Evolutionary conservation across 176 grass and related monocot species (phyloP).

Genomic region (Aegilops longissima): DNA sequence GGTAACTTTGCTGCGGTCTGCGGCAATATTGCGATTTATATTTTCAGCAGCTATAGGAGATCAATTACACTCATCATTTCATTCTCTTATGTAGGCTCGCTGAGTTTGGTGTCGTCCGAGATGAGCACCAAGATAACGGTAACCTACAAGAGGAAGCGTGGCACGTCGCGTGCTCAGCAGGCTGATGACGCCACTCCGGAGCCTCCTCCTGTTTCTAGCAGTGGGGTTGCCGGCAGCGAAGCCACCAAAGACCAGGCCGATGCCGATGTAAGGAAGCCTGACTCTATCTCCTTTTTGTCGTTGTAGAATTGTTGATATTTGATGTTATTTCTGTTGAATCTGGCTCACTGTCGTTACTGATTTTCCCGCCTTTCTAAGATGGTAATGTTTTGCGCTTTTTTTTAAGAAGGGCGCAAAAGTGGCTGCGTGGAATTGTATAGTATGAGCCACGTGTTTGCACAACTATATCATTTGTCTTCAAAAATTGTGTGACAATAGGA

Average conservation of each 20-base stretch:
- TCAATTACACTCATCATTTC: not conserved
- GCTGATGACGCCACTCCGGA: not conserved
- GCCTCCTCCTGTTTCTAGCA: constrained; percentile 31
- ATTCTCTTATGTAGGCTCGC: not conserved
- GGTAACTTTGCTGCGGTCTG: not conserved
- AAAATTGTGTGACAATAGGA: not conserved
- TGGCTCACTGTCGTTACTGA: not conserved
- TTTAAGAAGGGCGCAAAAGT: not conserved
- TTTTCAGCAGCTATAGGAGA: not conserved
- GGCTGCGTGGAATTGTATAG: not conserved
- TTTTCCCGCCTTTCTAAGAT: not conserved
- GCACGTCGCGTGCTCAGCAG: not conserved
- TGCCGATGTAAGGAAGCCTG: constrained; percentile 16
- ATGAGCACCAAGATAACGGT: constrained; percentile 45
- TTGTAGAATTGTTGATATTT: not conserved
- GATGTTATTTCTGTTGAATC: not conserved
- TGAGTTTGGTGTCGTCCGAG: not conserved
- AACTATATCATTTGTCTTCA: not conserved
- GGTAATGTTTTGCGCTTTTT: not conserved
- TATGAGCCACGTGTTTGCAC: not conserved
- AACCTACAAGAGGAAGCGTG: constrained; percentile 58
- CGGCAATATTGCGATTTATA: not conserved
- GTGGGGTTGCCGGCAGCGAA: not conserved
- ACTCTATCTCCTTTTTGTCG: not conserved
- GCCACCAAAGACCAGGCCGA: not conserved